Base-by-base conservation (phyloP, 306 rosid genomes). In the Prunus padus region DNA sequence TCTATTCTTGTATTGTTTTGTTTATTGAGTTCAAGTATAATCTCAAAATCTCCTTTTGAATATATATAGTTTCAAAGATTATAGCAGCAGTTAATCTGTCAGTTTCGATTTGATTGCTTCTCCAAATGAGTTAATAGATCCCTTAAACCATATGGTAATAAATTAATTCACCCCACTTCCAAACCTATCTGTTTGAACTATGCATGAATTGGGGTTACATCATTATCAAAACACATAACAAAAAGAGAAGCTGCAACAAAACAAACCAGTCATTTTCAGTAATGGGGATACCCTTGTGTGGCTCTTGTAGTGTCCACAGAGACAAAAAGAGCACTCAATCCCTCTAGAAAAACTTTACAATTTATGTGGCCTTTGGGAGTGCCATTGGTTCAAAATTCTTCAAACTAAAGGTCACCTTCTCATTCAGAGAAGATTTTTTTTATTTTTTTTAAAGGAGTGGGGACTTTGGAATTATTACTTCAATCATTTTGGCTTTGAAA, bases 401-500 rank as follows among this genome's bases (percentile, higher is more conserved):
- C 69, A 81, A 75, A 81, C 64, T 77, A 40, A 40, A 56, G 40
- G 74, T 79, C 71, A 18, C 75, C 72, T 55, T 73, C 73, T 79
- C 76, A 65, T 69, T 73, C 16, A 2, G 16, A 28, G 28, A 44
- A 57, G 55, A 7, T 37, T 62, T 47, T 3, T 47, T 47, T 51
- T 15, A 5, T 52, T 52, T 16, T 18, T 51, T 16, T 4, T 30
- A 26, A 67, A 63, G 60, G 77, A 77, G 92, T 88, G 90, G 89
- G 77, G 84, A 78, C 86, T 74, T 54, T 44, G 42, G 73, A 79
- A 74, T 83, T 76, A 81, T 85, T 83, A 72, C 77, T 71, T 51
- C 86, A 88, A 82, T 90, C 82, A 87, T 87, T 80, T 78, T 76
- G 59, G 55, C 52, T 75, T 86, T 84, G 92, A 90, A 86, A 86